Evolutionary conservation across 176 grass and related monocot species (phyloP), one percentile per base, ranked within the genome.

Genomic region (Panicum miliaceum): DNA sequence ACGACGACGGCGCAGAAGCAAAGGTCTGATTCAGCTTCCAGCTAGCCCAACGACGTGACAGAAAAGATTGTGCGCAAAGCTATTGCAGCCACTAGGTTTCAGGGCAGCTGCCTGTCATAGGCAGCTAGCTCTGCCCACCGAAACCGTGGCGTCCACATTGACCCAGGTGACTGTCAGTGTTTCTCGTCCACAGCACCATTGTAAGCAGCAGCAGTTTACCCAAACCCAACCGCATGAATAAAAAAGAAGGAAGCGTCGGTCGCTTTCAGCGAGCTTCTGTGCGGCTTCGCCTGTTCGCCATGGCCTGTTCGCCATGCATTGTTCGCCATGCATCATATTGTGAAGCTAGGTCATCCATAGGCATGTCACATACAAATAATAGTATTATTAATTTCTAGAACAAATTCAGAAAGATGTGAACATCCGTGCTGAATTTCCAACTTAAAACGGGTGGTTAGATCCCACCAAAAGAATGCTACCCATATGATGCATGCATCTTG

Each of bases 1-100:
- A 86, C 68, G 82, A 38, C 35, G 84, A 86, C 51, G 70, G 22
- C 35, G 84, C 63, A 4, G 79, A 43, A 25, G 72, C 58, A 9
- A 73, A 90, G 38, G 84, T 90, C 57, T 86, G 41, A 43, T 26
- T 26, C 16, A 68, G 35, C 10, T 41, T 6, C 7, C 4, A 26
- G 16, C 18, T 46, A 19, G 29, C 60, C 36, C 27, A 15, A 38
- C 34, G 34, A 79, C 10, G 82, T 58, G 77, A 76, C n/a, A 23
- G 29, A 37, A 89, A 75, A 68, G 69, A 89, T 61, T 15, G 60
- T 67, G 68, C 9, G 29, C 11, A 77, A 25, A 48, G 12, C 14
- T 3, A 20, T 15, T 25, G 18, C 65, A 0, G 23, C 79, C 58
- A 82, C 41, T 70, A n/a, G 22, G 47, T 48, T 77, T 52, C 76